Base-by-base conservation (phyloP, 2,329 filamentous ascomycete genomes). In the Emericellopsis atlantica region DNA sequence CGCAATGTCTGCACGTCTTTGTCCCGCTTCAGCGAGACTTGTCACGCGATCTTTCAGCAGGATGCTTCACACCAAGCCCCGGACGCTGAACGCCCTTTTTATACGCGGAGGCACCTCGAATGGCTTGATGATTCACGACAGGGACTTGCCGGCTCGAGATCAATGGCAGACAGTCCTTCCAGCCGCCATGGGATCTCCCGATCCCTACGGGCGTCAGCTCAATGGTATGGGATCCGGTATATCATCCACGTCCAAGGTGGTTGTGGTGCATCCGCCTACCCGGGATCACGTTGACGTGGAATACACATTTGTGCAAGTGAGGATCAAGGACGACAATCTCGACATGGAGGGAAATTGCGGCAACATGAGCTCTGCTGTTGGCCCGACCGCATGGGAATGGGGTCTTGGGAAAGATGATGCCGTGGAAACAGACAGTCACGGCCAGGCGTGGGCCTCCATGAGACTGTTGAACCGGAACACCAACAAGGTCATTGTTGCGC, bases 391-490 rank as follows among this genome's bases (percentile, higher is more conserved):
- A 3, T 59, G 55, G 53, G 58, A 61, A 39, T 46, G 49, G 44
- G 56, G 54, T 10, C 40, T 60, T 41, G 40, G 57, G 6, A 32
- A 41, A 11, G 40, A 42, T 8, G 32, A 16, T 8, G 29, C 34
- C 6, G 42, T 47, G 10, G 44, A 54, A 37, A 24, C 26, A 22
- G 54, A 51, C 12, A 43, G 40, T 1, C 41, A 49, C 16, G 56
- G 54, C 3, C 52, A 56, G 16, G 52, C 51, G 9, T 54, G 57
- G 43, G 61, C 65, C 2, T 71, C 62, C 1, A 70, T 86, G 11
- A 64, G 71, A 41, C 75, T 86, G 32, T 67, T 71, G 50, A 87
- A 88, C 54, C 85, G 80, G 2, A 87, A 87, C 49, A 87, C 82
- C 0, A 60, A 61, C 15, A 84, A 84, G 51, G 55, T 79, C 22